Conservation (phyloP, 371 early-diverging fungal species). For the Rhizopus microsporus region DNA sequence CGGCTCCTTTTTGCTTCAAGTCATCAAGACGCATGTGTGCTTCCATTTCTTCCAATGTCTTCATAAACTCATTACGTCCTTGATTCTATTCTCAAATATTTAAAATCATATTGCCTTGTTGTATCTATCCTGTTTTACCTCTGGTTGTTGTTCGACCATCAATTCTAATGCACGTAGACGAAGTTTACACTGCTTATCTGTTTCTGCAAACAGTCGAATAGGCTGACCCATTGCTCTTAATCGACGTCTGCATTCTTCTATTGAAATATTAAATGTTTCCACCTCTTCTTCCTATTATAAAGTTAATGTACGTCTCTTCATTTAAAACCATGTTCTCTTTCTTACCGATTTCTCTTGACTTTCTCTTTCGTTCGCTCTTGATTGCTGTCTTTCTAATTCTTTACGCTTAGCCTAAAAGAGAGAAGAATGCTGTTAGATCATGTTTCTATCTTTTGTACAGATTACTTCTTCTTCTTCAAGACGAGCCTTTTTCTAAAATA, state of each 20-base stretch:
- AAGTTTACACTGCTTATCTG: constrained; percentile 76
- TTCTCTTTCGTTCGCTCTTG: constrained; percentile 19
- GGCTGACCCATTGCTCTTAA: constrained; percentile 90
- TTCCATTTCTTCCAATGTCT: constrained; percentile 83
- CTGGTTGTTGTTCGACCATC: constrained; percentile 75
- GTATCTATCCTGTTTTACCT: constrained; percentile 13
- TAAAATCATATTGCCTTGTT: not conserved
- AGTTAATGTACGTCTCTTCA: not conserved
- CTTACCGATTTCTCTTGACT: constrained; percentile 20
- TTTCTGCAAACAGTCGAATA: constrained; percentile 92
- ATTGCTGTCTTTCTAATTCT: constrained; percentile 26
- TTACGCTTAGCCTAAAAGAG: constrained; percentile 24
- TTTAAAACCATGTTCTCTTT: not conserved
- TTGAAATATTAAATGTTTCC: constrained; percentile 64
- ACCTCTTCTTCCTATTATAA: constrained; percentile 24
- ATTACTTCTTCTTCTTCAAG: constrained; percentile 32
- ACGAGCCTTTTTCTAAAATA: constrained; percentile 38
- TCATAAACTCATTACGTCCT: constrained; percentile 90
- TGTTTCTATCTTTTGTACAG: not conserved
- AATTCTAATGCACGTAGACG: constrained; percentile 86
- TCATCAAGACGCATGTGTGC: constrained; percentile 78
- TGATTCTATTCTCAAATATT: constrained; percentile 19
- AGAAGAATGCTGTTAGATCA: not conserved
- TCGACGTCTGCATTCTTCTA: constrained; percentile 82
- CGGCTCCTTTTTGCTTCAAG: constrained; percentile 59